Percentiles rank a stretch among this genome's conserved stretches.
phyloP scores from a whole-genome alignment of 805 yeast species.

The Ogataea polymorpha region DNA sequence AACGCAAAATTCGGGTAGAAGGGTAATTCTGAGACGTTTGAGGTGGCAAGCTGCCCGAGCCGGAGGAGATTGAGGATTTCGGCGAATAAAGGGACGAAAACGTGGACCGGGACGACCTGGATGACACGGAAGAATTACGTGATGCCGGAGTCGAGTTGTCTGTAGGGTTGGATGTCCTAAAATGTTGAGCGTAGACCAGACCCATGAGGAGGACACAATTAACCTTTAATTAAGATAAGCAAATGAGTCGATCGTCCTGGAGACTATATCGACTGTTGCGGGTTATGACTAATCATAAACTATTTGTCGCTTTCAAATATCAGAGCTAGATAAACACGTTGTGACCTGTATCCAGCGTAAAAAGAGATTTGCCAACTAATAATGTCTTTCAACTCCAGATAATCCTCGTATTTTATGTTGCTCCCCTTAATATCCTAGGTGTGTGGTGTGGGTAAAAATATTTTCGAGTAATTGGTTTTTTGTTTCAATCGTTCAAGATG shows the following conservation, averaged over 20 bases:
- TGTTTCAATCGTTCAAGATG: not conserved
- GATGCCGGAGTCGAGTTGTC: not conserved
- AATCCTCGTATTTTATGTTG: not conserved
- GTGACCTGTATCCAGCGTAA: too few species aligned
- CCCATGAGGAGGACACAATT: constrained; percentile 23
- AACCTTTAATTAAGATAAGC: constrained; percentile 4
- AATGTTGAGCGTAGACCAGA: constrained; percentile 30
- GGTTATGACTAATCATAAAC: not conserved
- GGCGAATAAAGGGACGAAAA: constrained; percentile 4
- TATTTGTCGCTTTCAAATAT: not conserved
- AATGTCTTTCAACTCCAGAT: not conserved
- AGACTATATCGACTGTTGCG: not conserved
- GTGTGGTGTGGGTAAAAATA: constrained; percentile 4
- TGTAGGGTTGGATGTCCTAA: constrained; percentile 17
- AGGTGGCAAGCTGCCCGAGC: constrained; percentile 7
- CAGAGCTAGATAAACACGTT: too few species aligned
- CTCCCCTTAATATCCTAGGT: constrained; percentile 1
- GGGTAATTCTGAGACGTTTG: constrained; percentile 14
- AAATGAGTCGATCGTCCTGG: constrained; percentile 6
- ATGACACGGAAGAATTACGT: constrained; percentile 1
- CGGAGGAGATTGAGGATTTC: constrained; percentile 32
- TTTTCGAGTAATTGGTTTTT: not conserved
- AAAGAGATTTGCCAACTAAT: too few species aligned
- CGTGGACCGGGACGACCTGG: constrained; percentile 36
- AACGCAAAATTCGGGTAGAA: constrained; percentile 25